A percentile compares a stretch with the other conserved stretches of the same genome.
Conservation (phyloP, 176 grass and related monocot species). For the Guadua angustifolia region DNA sequence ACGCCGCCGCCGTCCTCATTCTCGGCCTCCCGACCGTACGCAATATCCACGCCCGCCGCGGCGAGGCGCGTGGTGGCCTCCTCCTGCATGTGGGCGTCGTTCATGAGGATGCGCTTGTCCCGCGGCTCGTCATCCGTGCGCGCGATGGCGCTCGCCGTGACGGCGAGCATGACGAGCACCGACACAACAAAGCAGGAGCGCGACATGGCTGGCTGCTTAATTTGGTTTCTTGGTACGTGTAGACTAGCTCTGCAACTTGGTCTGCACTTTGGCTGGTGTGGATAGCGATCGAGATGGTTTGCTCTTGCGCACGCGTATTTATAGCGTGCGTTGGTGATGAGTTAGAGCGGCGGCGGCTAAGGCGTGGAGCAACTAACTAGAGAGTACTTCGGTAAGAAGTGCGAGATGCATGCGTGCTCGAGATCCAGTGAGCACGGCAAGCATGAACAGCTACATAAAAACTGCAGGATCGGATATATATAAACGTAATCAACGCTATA, state of each 20-base stretch:
- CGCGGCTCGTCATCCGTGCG: not conserved
- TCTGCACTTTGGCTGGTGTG: not conserved
- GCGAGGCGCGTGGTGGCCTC: not conserved
- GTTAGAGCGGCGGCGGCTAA: not conserved
- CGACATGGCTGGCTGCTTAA: slow-evolving; percentile 26
- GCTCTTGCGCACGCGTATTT: not conserved
- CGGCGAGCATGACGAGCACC: slow-evolving; percentile 41
- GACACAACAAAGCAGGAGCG: slow-evolving; percentile 15
- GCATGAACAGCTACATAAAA: not conserved
- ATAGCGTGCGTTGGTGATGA: not conserved
- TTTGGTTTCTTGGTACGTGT: not conserved
- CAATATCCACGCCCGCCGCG: not conserved
- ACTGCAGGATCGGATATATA: too few relatives aligned
- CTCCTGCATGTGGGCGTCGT: not conserved
- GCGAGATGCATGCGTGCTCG: slow-evolving; percentile 1
- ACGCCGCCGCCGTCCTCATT: slow-evolving; percentile 31
- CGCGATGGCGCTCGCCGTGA: slow-evolving; percentile 15
- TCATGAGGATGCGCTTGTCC: not conserved
- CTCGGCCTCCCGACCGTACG: slow-evolving; percentile 1
- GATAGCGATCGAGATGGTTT: not conserved
- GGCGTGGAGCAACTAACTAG: slow-evolving; percentile 29
- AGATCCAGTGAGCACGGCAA: not conserved
- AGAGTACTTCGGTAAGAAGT: slow-evolving; percentile 6
- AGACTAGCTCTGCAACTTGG: too few relatives aligned
- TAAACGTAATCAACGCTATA: too few relatives aligned